Evolutionary conservation across 441 rosid species (phyloP), one percentile per base, ranked within the genome.

Genomic region (Aquilaria agallochum): DNA sequence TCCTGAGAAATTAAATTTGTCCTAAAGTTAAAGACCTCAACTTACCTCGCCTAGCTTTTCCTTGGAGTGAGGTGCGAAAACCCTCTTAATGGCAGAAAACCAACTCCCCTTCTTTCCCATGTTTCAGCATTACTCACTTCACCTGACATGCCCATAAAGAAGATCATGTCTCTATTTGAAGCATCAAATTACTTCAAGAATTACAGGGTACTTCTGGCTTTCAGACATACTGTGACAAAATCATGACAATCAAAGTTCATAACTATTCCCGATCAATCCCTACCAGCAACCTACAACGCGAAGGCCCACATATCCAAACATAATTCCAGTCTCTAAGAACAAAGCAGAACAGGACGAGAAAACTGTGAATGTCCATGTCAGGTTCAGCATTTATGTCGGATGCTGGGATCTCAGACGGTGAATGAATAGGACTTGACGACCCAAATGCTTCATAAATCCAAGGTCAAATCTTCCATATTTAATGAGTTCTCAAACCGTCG

Each of bases 61-160:
- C 78, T 86, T 84, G 59, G 93, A 76, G 60, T 81, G 76, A 69
- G 87, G 76, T 60, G 72, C 59, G 65, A 90, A 90, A 62, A 83
- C 93, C 73, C 76, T 86, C 77, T 90, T 90, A 68, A 90, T 86
- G 53, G 91, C 88, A 59, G 93, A 80, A 80, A 88, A 78, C 97
- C 93, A 90, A 68, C 88, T 81, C 62, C 91, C 91, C 78, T 83
- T 88, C 90, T 86, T 90, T 65, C 92, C 90, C 97, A 90, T 90
- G 68, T 77, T 74, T 76, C 11, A 80, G 82, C 87, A 88, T 81
- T 73, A 80, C 85, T 72, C 50, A 75, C 60, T 60, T 71, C 58
- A 78, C 76, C 85, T 36, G 42, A 36, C 42, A 36, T 8, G 7
- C 42, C 42, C 42, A 36, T 36, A 4, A 36, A 8, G 6, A 36